These are phyloP conservation scores for Coemansia sp. DNA, from an alignment of 192 early-diverging fungal species.

Conservation along the genomic window DNA sequence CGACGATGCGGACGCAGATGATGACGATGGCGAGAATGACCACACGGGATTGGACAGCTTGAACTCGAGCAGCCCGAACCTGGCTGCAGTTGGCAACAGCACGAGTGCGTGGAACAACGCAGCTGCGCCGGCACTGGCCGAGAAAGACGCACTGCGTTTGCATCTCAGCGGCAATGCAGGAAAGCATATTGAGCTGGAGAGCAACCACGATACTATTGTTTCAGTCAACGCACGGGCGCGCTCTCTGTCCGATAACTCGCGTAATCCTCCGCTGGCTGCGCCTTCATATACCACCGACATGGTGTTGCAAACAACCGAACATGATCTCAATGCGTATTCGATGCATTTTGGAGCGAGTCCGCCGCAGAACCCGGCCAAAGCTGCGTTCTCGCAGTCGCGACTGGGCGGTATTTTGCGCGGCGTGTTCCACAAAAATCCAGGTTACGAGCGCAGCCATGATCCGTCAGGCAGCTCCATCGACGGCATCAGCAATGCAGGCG, in stretches of 20 bases:
- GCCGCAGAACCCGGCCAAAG: not conserved
- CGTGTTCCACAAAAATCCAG: slow-evolving; percentile 8
- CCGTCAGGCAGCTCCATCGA: slow-evolving; percentile 2
- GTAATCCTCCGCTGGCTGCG: not conserved
- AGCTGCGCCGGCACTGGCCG: slow-evolving; percentile 3
- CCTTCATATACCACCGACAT: slow-evolving; percentile 6
- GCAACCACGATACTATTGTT: slow-evolving; percentile 50
- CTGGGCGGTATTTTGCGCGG: slow-evolving; percentile 19
- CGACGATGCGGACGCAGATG: slow-evolving; percentile 20
- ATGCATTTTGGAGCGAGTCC: slow-evolving; percentile 2
- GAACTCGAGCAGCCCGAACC: slow-evolving; percentile 20
- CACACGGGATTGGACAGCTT: slow-evolving; percentile 9
- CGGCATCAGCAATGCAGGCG: not conserved
- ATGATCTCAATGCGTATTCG: slow-evolving; percentile 9
- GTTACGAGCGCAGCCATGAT: slow-evolving; percentile 11
- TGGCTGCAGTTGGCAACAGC: slow-evolving; percentile 15
- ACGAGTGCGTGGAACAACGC: slow-evolving; percentile 17
- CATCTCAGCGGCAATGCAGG: slow-evolving; percentile 27
- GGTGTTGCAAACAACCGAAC: not conserved
- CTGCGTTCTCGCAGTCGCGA: slow-evolving; percentile 1
- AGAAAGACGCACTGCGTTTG: slow-evolving; percentile 42
- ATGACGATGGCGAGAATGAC: slow-evolving; percentile 13
- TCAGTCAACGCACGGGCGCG: slow-evolving; percentile 12
- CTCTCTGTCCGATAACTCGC: slow-evolving; percentile 18
- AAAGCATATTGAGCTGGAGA: slow-evolving; percentile 38